phyloP scores from a whole-genome alignment of 1,284 basidiomycete species.

The Trichosporon inkin region DNA sequence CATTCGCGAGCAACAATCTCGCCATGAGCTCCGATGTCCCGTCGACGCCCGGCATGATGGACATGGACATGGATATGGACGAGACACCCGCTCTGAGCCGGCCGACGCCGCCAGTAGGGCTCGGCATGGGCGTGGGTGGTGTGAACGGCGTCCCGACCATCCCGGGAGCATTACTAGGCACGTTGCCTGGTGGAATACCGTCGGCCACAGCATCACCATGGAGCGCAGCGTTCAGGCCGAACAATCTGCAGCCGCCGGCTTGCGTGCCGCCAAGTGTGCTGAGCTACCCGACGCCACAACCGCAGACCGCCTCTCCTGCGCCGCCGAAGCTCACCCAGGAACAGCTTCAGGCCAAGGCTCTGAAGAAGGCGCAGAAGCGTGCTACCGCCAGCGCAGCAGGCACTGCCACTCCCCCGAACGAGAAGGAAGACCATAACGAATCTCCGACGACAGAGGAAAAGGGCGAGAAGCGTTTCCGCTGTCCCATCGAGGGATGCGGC shows the following conservation, averaged over 20 bases:
- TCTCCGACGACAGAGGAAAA: slow-evolving; percentile 18
- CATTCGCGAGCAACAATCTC: slow-evolving; percentile 17
- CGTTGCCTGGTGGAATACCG: neutral
- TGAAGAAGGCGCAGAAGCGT: slow-evolving; percentile 39
- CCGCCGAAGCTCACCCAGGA: slow-evolving; percentile 27
- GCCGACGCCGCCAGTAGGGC: slow-evolving; percentile 16
- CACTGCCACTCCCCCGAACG: slow-evolving; percentile 1
- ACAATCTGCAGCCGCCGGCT: slow-evolving; percentile 21
- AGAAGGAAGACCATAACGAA: neutral
- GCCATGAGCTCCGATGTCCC: slow-evolving; percentile 38
- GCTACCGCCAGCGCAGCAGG: slow-evolving; percentile 16
- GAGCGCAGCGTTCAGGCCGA: slow-evolving; percentile 36
- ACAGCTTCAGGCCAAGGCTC: slow-evolving; percentile 36
- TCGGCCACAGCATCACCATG: slow-evolving; percentile 28
- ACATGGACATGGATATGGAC: slow-evolving; percentile 50
- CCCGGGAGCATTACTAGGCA: neutral
- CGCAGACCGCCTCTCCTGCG: slow-evolving; percentile 3
- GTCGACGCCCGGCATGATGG: slow-evolving; percentile 51
- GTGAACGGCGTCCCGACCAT: neutral
- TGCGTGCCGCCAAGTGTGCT: slow-evolving; percentile 47
- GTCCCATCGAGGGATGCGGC: slow-evolving; percentile 58
- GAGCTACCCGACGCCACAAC: slow-evolving; percentile 38
- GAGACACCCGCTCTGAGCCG: slow-evolving; percentile 30
- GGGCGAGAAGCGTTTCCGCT: slow-evolving; percentile 57
- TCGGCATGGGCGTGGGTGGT: slow-evolving; percentile 2